Evolutionary conservation across 2,329 filamentous ascomycete species (phyloP), one percentile per base, ranked within the genome.

Genomic region (Huntiella abstrusa): DNA sequence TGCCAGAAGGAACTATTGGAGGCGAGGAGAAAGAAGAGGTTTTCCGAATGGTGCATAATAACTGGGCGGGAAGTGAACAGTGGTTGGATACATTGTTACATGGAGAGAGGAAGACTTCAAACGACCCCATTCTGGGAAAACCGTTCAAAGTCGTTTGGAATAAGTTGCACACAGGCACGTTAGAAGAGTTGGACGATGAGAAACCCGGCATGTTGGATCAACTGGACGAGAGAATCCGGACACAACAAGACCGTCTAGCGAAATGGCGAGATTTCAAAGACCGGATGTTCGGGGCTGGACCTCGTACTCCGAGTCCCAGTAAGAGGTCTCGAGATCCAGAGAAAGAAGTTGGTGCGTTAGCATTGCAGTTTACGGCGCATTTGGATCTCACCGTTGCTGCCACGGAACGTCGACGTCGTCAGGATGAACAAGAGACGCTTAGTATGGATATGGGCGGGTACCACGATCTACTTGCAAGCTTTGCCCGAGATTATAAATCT

Each of bases 21-120:
- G 62, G 67, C 8, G 61, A 67, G 35, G 58, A 62, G 3, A 66
- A 62, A 39, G 53, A 59, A 0, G 64, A 73, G 35, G 62, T 84
- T 48, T 69, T 77, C 53, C 72, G 71, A 37, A 67, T 71, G 2
- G 63, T 86, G 28, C 68, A 71, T 33, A 76, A 77, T 51, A 83
- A 85, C 53, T 94, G 86, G 86, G 68, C 82, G 11, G 86, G 84
- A 2, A 75, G 79, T 55, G 73, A 79, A 49, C 70, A 74, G 47
- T 88, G 85, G 79, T 70, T 83, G 54, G 71, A 83, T 41, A 67
- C 74, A 2, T 62, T 94, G 15, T 58, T 91, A 0, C 68, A 78
- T 43, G 83, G 83, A 2, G 78, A 83, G 40, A 64, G 66, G 15
- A 64, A 64, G 5, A 61, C 66, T 2, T 64, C 64, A 19, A 70